phyloP scores from a whole-genome alignment of 129 eudicot genomes.

The Artemisia tridentata region DNA sequence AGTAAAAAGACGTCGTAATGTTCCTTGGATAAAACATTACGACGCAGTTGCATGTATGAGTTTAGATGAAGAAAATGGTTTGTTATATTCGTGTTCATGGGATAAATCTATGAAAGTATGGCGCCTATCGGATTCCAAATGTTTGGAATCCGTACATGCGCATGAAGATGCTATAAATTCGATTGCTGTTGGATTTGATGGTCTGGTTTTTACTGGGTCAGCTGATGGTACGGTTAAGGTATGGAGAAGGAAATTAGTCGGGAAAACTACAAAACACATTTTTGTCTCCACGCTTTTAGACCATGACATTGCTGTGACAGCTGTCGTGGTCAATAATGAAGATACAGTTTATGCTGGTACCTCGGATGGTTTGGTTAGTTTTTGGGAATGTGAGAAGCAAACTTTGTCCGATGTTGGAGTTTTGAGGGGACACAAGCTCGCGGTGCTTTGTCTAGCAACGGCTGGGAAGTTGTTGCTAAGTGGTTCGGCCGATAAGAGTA shows the following conservation, averaged over 20 bases:
- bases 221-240: slow-evolving; percentile 88
- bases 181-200: slow-evolving; percentile 43
- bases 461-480: slow-evolving; percentile 58
- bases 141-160: slow-evolving; percentile 65
- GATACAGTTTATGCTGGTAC: slow-evolving; percentile 51
- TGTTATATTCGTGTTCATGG: slow-evolving; percentile 86
- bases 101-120: slow-evolving; percentile 74
- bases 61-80: slow-evolving; percentile 49
- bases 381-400: slow-evolving; percentile 59
- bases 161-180: slow-evolving; percentile 82
- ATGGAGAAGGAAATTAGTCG: slow-evolving; percentile 71
- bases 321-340: slow-evolving; percentile 40
- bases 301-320: slow-evolving; percentile 66
- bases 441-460: slow-evolving; percentile 62
- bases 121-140: slow-evolving; percentile 72
- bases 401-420: slow-evolving; percentile 55
- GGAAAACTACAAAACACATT: slow-evolving; percentile 39
- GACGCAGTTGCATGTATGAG: slow-evolving; percentile 80
- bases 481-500: slow-evolving; percentile 75
- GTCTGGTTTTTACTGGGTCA: slow-evolving; percentile 77
- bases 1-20: slow-evolving; percentile 50
- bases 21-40: slow-evolving; percentile 67
- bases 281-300: slow-evolving; percentile 46
- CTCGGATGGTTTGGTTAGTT: slow-evolving; percentile 61
- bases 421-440: slow-evolving; percentile 65